Conservation (phyloP, 495 filamentous ascomycete species). For the Penicillium canariense region DNA sequence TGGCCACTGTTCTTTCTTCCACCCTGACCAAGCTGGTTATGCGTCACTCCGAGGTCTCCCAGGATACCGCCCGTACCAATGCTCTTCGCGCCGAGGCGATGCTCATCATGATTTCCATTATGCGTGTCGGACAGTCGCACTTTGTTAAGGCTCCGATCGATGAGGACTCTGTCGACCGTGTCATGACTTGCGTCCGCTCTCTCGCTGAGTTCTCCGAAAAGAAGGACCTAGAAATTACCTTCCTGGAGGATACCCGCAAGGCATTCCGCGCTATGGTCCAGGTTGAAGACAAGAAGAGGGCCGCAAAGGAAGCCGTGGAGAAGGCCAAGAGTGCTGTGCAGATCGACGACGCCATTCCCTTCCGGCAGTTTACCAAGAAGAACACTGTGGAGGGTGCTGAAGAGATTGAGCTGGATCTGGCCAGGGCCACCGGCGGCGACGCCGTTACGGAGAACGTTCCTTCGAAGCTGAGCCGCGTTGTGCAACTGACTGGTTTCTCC, state of each 20-base stretch:
- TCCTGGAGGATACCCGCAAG: slow-evolving; percentile 92
- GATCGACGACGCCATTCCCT: slow-evolving; percentile 89
- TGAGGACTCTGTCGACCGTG: slow-evolving; percentile 94
- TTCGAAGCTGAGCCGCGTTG: slow-evolving; percentile 92
- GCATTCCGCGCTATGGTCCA: slow-evolving; percentile 99
- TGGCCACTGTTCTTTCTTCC: slow-evolving; percentile 90
- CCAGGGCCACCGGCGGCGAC: slow-evolving; percentile 92
- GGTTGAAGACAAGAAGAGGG: slow-evolving; percentile 95
- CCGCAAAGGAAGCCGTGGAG: slow-evolving; percentile 83
- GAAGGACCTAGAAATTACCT: slow-evolving; percentile 87
- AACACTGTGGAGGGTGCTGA: slow-evolving; percentile 78
- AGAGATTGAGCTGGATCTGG: slow-evolving; percentile 84
- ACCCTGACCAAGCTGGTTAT: slow-evolving; percentile 98
- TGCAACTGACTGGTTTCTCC: slow-evolving; percentile 97
- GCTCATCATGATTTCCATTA: slow-evolving; percentile 99
- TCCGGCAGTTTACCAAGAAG: slow-evolving; percentile 93
- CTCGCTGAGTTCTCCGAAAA: slow-evolving; percentile 86
- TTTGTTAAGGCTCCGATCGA: slow-evolving; percentile 98
- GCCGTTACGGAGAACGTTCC: slow-evolving; percentile 77
- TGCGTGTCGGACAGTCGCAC: slow-evolving; percentile 94
- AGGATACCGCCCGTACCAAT: slow-evolving; percentile 84
- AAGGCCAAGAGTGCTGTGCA: slow-evolving; percentile 93
- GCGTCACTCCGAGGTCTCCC: slow-evolving; percentile 92
- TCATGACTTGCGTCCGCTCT: slow-evolving; percentile 94
- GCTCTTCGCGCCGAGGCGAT: slow-evolving; percentile 95